A percentile compares a stretch with the other conserved stretches of the same genome.
phyloP scores from a whole-genome alignment of 2,329 filamentous ascomycete genomes.

The Helotiales sp. region DNA sequence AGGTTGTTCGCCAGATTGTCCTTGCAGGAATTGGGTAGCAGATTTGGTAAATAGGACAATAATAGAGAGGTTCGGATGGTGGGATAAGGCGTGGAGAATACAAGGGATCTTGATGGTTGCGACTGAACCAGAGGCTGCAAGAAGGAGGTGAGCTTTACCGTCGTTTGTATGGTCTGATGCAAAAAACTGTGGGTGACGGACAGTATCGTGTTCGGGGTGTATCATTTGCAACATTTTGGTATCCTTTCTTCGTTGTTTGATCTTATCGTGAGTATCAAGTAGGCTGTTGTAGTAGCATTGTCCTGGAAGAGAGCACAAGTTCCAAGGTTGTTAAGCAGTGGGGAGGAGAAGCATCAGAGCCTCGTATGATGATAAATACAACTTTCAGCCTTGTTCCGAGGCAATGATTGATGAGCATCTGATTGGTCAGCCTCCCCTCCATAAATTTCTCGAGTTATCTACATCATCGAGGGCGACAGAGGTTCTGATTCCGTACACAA shows the following conservation, averaged over 20 bases:
- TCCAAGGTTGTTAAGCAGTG: background rate
- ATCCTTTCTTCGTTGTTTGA: background rate
- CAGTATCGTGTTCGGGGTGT: slow-evolving; percentile 15
- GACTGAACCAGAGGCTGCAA: slow-evolving; percentile 72
- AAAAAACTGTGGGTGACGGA: slow-evolving; percentile 19
- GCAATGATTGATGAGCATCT: slow-evolving; percentile 13
- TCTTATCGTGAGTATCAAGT: background rate
- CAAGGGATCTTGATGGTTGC: slow-evolving; percentile 81
- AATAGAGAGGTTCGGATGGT: slow-evolving; percentile 63
- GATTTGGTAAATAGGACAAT: slow-evolving; percentile 79
- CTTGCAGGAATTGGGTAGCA: slow-evolving; percentile 73
- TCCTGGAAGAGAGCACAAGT: background rate
- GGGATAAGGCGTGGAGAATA: slow-evolving; percentile 61
- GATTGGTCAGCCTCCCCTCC: slow-evolving; percentile 31
- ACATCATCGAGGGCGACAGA: slow-evolving; percentile 14
- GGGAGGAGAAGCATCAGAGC: background rate
- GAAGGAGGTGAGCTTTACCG: slow-evolving; percentile 59
- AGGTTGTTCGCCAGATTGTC: slow-evolving; percentile 78
- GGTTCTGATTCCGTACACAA: background rate
- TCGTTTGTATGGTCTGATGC: slow-evolving; percentile 42
- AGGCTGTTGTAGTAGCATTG: background rate
- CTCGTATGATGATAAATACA: background rate
- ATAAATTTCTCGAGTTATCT: slow-evolving; percentile 9
- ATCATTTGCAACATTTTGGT: slow-evolving; percentile 24
- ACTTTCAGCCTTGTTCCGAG: slow-evolving; percentile 24